A percentile compares a stretch with the other conserved stretches of the same genome.
phyloP scores from a whole-genome alignment of 768 basidiomycete species.

The Suillus weaverae region DNA sequence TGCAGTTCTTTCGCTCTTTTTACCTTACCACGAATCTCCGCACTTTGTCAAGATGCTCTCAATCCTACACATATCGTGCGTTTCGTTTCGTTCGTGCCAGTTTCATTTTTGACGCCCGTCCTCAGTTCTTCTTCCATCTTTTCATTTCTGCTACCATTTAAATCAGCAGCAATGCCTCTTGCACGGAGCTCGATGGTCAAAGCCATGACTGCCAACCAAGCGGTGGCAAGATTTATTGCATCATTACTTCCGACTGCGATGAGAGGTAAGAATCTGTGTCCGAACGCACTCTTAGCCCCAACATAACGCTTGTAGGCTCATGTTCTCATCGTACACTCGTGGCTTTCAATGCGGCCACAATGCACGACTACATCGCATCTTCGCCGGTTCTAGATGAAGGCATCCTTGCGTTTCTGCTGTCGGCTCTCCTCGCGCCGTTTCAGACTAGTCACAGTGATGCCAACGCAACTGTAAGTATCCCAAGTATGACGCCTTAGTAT shows the following conservation, averaged over 20 bases:
- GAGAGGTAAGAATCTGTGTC: conserved; percentile 34
- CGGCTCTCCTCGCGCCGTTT: conserved; percentile 62
- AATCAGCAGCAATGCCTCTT: conserved; percentile 75
- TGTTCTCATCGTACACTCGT: conserved; percentile 68
- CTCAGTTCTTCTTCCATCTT: conserved; percentile 60
- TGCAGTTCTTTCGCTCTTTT: conserved; percentile 72
- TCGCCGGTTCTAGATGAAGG: conserved; percentile 62
- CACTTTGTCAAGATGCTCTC: conserved; percentile 93
- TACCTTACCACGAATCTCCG: conserved; percentile 93
- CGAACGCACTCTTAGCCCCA: not conserved
- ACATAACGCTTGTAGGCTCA: conserved; percentile 25
- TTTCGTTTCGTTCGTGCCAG: conserved; percentile 3
- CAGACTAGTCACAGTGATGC: conserved; percentile 47
- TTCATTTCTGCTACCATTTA: conserved; percentile 72
- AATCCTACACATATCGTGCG: conserved; percentile 76
- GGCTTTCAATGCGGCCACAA: conserved; percentile 77
- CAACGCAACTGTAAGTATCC: conserved; percentile 47
- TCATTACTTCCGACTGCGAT: conserved; percentile 61
- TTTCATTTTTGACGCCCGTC: conserved; percentile 7
- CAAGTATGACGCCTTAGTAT: not conserved
- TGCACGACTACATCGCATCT: conserved; percentile 77
- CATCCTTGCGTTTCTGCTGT: conserved; percentile 61
- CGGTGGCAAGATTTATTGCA: conserved; percentile 71
- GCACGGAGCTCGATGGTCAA: conserved; percentile 70
- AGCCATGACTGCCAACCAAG: conserved; percentile 71